These are phyloP conservation scores for Penicillium silybi DNA, from an alignment of 495 filamentous ascomycete species.

Conservation along the genomic window DNA sequence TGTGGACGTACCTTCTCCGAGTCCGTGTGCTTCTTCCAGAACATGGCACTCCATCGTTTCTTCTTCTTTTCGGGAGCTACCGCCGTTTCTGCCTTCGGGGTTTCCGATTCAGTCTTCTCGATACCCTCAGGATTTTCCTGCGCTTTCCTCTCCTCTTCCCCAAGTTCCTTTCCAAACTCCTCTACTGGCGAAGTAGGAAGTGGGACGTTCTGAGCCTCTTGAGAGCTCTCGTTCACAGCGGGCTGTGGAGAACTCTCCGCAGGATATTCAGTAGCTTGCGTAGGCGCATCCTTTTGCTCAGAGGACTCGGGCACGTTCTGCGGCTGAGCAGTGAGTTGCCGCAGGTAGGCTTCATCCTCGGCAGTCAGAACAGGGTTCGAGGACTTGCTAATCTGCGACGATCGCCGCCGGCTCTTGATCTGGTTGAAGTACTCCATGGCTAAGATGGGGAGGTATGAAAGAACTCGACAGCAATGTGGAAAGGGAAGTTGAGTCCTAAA, in stretches of 20 bases:
- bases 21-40: slow-evolving; percentile 38
- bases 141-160: slow-evolving; percentile 29
- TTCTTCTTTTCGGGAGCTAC: slow-evolving; percentile 34
- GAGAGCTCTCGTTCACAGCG: slow-evolving; percentile 1
- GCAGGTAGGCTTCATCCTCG: slow-evolving; percentile 55
- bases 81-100: neutral
- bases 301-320: slow-evolving; percentile 10
- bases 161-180: slow-evolving; percentile 34
- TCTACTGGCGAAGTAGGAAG: slow-evolving; percentile 38
- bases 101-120: slow-evolving; percentile 19
- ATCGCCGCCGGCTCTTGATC: slow-evolving; percentile 28
- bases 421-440: slow-evolving; percentile 42
- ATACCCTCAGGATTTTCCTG: slow-evolving; percentile 18
- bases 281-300: slow-evolving; percentile 1
- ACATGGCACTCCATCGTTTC: slow-evolving; percentile 42
- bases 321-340: slow-evolving; percentile 39
- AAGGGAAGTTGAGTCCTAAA: neutral
- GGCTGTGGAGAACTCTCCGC: slow-evolving; percentile 4
- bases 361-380: slow-evolving; percentile 48
- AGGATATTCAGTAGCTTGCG: neutral
- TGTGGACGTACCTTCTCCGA: slow-evolving; percentile 34
- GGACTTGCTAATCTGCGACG: slow-evolving; percentile 25
- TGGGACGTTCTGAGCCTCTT: slow-evolving; percentile 32
- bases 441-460: neutral
- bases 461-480: neutral